These are phyloP conservation scores for Phytophthora multivora DNA, from an alignment of 352 stramenopile species.

Conservation along the genomic window DNA sequence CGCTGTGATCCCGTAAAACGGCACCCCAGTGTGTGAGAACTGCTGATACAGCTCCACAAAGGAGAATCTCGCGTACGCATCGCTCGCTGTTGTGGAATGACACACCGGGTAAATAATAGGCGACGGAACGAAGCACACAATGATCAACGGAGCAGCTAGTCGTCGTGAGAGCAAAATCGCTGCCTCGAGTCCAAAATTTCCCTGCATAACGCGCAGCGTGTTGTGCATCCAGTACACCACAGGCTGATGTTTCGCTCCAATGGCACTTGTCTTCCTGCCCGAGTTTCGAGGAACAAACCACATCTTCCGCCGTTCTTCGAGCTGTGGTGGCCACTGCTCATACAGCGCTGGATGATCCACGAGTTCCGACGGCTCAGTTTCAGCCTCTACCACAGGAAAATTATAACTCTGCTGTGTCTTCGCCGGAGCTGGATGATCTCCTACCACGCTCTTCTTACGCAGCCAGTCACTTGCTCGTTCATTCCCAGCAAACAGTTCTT, in stretches of 20 bases:
- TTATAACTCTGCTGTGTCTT: background rate
- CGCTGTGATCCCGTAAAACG: slow-evolving; percentile 53
- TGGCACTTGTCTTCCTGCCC: slow-evolving; percentile 5
- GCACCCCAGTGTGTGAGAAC: slow-evolving; percentile 41
- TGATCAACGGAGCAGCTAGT: slow-evolving; percentile 48
- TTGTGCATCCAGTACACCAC: slow-evolving; percentile 80
- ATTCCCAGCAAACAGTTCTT: slow-evolving; percentile 30
- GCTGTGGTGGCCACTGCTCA: slow-evolving; percentile 49
- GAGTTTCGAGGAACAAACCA: slow-evolving; percentile 40
- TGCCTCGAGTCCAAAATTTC: slow-evolving; percentile 66
- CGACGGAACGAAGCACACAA: slow-evolving; percentile 48
- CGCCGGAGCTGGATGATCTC: background rate
- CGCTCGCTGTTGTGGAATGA: slow-evolving; percentile 55
- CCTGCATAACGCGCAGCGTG: slow-evolving; percentile 57
- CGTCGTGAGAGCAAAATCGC: slow-evolving; percentile 52
- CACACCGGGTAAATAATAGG: slow-evolving; percentile 60
- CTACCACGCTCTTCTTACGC: slow-evolving; percentile 4
- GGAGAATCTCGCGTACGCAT: slow-evolving; percentile 63
- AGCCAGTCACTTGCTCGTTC: slow-evolving; percentile 33
- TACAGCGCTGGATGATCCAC: slow-evolving; percentile 33
- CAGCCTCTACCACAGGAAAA: slow-evolving; percentile 2
- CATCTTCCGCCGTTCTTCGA: slow-evolving; percentile 47
- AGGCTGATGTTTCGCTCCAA: slow-evolving; percentile 12
- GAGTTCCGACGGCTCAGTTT: background rate
- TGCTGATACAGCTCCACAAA: slow-evolving; percentile 54